Conservation (phyloP, 805 yeast genomes). For the Komagataella pastoris region DNA sequence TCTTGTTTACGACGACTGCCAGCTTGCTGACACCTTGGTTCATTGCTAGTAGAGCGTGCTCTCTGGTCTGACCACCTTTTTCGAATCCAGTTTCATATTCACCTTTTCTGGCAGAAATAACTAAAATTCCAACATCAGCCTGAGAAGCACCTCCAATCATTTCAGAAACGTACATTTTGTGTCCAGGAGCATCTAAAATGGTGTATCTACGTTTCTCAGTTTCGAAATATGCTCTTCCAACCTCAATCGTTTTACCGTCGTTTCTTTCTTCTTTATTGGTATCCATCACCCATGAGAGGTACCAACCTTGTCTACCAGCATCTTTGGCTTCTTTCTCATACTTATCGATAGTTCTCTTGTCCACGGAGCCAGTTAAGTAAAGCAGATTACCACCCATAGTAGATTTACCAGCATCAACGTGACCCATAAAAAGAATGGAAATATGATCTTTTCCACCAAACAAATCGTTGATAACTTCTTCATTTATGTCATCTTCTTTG, state of each 20-base stretch:
- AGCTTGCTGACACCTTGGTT: constrained; percentile 96
- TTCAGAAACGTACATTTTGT: constrained; percentile 95
- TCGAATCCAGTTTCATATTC: constrained; percentile 99
- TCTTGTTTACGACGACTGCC: constrained; percentile 90
- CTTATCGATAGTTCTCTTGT: constrained; percentile 96
- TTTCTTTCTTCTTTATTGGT: constrained; percentile 97
- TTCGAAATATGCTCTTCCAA: constrained; percentile 95
- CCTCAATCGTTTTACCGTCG: constrained; percentile 98
- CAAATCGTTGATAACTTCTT: constrained; percentile 62
- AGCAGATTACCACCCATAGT: constrained; percentile 98
- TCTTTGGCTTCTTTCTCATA: constrained; percentile 98
- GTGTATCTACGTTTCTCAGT: constrained; percentile 97
- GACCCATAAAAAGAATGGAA: constrained; percentile 97
- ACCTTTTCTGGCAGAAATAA: constrained; percentile 96
- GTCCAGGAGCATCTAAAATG: constrained; percentile 98
- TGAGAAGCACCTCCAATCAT: constrained; percentile 99
- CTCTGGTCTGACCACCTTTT: constrained; percentile 98
- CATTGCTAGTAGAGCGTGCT: constrained; percentile 93
- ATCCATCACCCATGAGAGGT: constrained; percentile 98
- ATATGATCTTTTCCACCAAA: constrained; percentile 97
- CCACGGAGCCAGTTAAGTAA: constrained; percentile 91
- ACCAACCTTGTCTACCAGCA: constrained; percentile 99
- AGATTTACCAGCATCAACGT: constrained; percentile 98
- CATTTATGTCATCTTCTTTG: constrained; percentile 8
- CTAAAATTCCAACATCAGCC: constrained; percentile 97